Evolutionary conservation across 345 rosid species (phyloP).

Genomic region (Passiflora organensis): DNA sequence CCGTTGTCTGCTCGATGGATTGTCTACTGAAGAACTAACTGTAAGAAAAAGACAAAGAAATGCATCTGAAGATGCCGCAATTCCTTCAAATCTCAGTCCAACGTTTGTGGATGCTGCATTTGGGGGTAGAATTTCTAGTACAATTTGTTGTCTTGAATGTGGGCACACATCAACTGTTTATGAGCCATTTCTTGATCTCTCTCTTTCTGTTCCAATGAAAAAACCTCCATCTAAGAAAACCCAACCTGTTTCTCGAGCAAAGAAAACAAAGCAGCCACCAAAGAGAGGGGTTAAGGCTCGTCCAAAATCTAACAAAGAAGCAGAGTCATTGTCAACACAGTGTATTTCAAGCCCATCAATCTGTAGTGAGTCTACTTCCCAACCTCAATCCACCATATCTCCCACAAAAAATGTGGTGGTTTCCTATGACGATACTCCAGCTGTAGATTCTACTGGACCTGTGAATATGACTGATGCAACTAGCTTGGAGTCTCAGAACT

Average conservation of each 20-base stretch:
- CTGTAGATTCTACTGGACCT: conserved; percentile 20
- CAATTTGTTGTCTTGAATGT: conserved; percentile 76
- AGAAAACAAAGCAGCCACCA: conserved; percentile 66
- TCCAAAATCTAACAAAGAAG: conserved; percentile 42
- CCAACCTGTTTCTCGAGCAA: conserved; percentile 49
- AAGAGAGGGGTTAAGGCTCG: conserved; percentile 45
- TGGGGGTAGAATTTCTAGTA: conserved; percentile 87
- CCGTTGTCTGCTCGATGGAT: conserved; percentile 70
- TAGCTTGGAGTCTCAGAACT: conserved; percentile 28
- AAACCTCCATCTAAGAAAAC: conserved; percentile 55
- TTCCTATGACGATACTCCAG: conserved; percentile 26
- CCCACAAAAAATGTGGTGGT: conserved; percentile 18
- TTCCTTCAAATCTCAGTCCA: conserved; percentile 32
- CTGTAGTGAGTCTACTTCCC: conserved; percentile 20
- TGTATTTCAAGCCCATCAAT: conserved; percentile 25
- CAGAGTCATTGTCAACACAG: conserved; percentile 29
- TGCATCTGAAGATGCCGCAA: conserved; percentile 28
- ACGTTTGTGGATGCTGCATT: conserved; percentile 73
- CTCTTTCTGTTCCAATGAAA: conserved; percentile 84
- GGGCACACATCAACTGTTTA: conserved; percentile 80
- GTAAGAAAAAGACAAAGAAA: conserved; percentile 36
- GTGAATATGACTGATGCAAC: conserved; percentile 18
- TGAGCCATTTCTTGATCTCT: conserved; percentile 93
- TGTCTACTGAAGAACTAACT: conserved; percentile 72
- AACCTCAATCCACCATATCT: conserved; percentile 15